These are phyloP conservation scores for Candida berthetii DNA, from an alignment of 805 yeast species.

Conservation along the genomic window DNA sequence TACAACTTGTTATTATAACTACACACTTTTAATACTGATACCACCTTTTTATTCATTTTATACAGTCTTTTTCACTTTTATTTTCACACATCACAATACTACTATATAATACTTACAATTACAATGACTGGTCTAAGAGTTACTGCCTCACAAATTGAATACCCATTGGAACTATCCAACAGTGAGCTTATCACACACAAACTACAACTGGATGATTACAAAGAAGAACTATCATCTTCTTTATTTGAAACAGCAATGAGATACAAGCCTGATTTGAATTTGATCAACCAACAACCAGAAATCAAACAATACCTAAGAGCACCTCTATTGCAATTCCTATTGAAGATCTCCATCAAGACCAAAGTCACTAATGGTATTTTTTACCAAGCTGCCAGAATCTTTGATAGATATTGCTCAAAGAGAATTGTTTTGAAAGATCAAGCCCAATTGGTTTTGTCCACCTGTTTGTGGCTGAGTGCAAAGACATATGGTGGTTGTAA, in stretches of 20 bases:
- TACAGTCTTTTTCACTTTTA: neutral
- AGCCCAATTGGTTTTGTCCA: constrained; percentile 84
- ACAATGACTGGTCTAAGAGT: constrained; percentile 24
- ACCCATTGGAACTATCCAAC: constrained; percentile 43
- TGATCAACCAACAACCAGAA: constrained; percentile 87
- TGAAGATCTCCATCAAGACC: constrained; percentile 63
- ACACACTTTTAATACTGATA: too few relatives aligned
- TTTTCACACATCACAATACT: neutral
- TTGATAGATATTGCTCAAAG: constrained; percentile 88
- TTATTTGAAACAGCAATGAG: constrained; percentile 28
- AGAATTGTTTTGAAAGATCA: constrained; percentile 82
- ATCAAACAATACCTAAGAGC: constrained; percentile 68
- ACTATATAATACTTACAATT: neutral
- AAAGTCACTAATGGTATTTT: constrained; percentile 62
- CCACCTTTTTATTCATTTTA: neutral
- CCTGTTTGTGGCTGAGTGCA: constrained; percentile 90
- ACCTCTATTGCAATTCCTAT: constrained; percentile 70
- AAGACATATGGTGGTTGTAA: constrained; percentile 75
- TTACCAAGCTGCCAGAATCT: constrained; percentile 64
- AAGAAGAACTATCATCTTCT: constrained; percentile 39
- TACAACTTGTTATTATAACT: neutral
- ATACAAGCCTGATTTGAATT: constrained; percentile 47
- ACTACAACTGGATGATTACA: constrained; percentile 41
- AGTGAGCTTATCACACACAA: constrained; percentile 44
- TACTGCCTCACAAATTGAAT: constrained; percentile 39